Percentiles rank a stretch among this genome's conserved stretches.
Conservation (phyloP, 352 stramenopile species). For the Globisporangium uncinulatum region DNA sequence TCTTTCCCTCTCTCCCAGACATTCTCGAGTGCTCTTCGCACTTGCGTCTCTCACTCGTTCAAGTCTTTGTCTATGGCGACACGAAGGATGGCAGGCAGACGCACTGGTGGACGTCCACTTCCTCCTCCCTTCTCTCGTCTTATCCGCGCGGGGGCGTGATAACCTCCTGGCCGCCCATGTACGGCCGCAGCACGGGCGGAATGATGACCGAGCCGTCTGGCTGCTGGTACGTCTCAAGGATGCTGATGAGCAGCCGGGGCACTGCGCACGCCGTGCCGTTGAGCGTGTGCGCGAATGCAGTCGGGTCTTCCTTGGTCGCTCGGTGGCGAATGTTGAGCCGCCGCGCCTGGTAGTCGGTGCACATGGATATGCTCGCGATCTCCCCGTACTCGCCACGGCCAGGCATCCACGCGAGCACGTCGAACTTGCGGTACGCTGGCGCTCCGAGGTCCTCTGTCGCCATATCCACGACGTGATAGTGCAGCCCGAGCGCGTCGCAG, state of each 20-base stretch:
- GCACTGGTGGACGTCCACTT: not conserved
- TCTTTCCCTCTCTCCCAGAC: no score
- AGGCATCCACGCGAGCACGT: conserved; percentile 86
- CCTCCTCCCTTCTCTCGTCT: no score
- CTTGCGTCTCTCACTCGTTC: no score
- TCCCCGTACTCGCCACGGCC: conserved; percentile 73
- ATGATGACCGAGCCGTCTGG: conserved; percentile 73
- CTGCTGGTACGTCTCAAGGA: conserved; percentile 84
- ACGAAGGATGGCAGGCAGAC: not conserved
- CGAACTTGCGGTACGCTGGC: conserved; percentile 82
- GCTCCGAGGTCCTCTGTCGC: conserved; percentile 73
- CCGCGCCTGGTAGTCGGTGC: conserved; percentile 86
- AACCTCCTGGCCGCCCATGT: conserved; percentile 71
- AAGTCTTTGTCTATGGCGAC: not conserved
- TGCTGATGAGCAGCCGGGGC: conserved; percentile 74
- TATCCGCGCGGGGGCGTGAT: conserved; percentile 24
- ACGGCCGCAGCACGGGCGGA: conserved; percentile 69
- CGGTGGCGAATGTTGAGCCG: conserved; percentile 86
- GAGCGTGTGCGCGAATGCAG: conserved; percentile 83
- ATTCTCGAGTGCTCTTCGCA: no score
- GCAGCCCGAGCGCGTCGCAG: conserved; percentile 71
- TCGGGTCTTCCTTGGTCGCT: conserved; percentile 43
- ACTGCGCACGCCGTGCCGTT: conserved; percentile 84
- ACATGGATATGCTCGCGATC: conserved; percentile 85
- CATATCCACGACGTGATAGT: conserved; percentile 84